Base-by-base conservation (phyloP, 73 alveolate genomes). In the Paramecium octaurelia region DNA sequence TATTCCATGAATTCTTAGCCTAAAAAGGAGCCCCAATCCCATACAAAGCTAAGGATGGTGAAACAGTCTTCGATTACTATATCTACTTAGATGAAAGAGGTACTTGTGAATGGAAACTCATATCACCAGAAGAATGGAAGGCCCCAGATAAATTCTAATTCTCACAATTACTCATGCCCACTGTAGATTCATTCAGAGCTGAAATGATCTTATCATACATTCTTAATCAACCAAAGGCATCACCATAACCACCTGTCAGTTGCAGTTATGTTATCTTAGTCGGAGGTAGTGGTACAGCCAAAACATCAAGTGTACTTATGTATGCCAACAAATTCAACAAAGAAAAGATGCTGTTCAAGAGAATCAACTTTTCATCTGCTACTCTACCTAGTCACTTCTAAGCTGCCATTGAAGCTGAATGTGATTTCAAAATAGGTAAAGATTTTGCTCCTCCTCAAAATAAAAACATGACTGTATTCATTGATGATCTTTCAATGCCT, bases 221-320 rank as follows among this genome's bases (percentile, higher is more conserved):
- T 68, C 96, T 97, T 86, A 95, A 94, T 58, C 96, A 98, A 58
- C 98, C 99, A 50, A 93, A 95, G 94, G 44, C 84, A 4, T 64
- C 84, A 24, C 84, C 84, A 12, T 34, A 64, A 64, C 94, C 97
- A 77, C 97, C 42, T 93, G 92, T 93, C 58, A 31, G 94, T 69
- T 44, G 70, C 43, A 89, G 75, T 57, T 40, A 73, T 43, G 94
- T 84, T 18, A 16, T 89, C 4, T 89, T 69, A 40, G 68, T 98
- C 24, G 99, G 99, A 50, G 99, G 99, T 88, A 96, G 99, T 48
- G 99, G 99, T 92, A 99, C 99, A 11, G 99, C 99, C 21, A 99
- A 99, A 95, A 99, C 99, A 38, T 98, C 99, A 4, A 98, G 99
- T 46, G 98, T 99, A 18, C 98, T 99, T 86, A 98, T 99, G 99